phyloP scores from a whole-genome alignment of 768 basidiomycete genomes.

The Mycena chlorophos region DNA sequence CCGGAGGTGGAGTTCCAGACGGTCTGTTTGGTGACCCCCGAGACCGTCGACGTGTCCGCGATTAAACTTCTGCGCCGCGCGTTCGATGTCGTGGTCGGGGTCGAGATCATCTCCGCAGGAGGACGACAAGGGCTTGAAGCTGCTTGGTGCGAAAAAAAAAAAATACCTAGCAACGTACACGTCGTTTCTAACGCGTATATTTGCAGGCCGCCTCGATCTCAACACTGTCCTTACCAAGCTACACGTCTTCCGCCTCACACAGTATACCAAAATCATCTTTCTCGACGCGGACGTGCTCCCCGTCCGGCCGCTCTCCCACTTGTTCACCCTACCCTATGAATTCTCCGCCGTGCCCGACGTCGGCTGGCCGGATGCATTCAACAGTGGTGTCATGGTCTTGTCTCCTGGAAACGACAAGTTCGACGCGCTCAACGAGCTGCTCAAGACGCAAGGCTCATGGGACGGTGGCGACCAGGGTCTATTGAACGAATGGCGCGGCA shows the following conservation, averaged over 20 bases:
- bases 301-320: slow-evolving; percentile 83
- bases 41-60: slow-evolving; percentile 81
- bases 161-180: slow-evolving; percentile 31
- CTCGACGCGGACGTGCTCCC: slow-evolving; percentile 92
- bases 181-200: slow-evolving; percentile 10
- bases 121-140: slow-evolving; percentile 62
- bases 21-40: slow-evolving; percentile 92
- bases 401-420: slow-evolving; percentile 84
- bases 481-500: slow-evolving; percentile 90
- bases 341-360: slow-evolving; percentile 96
- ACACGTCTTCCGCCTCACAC: slow-evolving; percentile 89
- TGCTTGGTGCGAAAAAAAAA: too few relatives aligned
- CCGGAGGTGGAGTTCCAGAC: slow-evolving; percentile 74
- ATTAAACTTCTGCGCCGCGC: slow-evolving; percentile 77
- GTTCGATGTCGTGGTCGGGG: slow-evolving; percentile 86
- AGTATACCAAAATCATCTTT: slow-evolving; percentile 85
- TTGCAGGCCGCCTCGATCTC: slow-evolving; percentile 90
- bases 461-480: slow-evolving; percentile 99
- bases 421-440: slow-evolving; percentile 63
- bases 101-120: slow-evolving; percentile 82
- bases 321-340: slow-evolving; percentile 80
- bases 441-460: slow-evolving; percentile 84
- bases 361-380: slow-evolving; percentile 99
- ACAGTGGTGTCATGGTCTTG: slow-evolving; percentile 92
- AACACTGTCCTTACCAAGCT: slow-evolving; percentile 93